Base-by-base conservation (phyloP, 768 basidiomycete species). In the Omphalotus guepiniiformis region DNA sequence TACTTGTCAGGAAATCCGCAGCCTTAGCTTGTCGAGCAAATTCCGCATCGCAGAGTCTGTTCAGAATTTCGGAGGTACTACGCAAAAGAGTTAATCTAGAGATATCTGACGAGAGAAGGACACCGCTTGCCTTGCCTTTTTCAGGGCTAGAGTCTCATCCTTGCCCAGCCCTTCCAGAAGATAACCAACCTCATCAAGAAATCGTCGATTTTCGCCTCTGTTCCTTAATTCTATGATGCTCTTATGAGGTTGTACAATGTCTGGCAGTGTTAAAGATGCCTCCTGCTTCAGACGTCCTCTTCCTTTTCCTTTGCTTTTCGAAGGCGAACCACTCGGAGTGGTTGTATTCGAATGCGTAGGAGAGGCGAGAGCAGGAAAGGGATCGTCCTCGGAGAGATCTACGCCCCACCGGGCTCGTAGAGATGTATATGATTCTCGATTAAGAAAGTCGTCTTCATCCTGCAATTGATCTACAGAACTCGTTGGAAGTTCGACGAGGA, bases 151-250 rank as follows among this genome's bases (percentile, higher is more conserved):
- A 8, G 74, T 70, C 13, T 72, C 75, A 13, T 69, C 68, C 8
- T 63, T 55, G 22, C 80, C 78, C 64, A 92, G 74, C 1, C 90
- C 88, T 62, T 93, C 90, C 51, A 91, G 85, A 4, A 92, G 64
- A 64, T 91, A 93, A 0, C 90, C 90, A 2, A 90, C 77, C 56
- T 91, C 89, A 51, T 93, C 90, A 35, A 90, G 62, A 58, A 92
- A 92, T 13, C 87, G 70, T 52, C 89, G 72, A 45, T 73, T 82
- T 65, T 92, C 88, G 11, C 90, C 90, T 60, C 87, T 88, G 57
- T 78, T 85, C 47, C 88, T 68, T 30, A 92, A 69, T 53, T 92
- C 89, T 1, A 86, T 85, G 36, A 91, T 87, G 50, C 85, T 88
- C 64, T 85, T 85, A 40, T 88, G 58, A 27, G 85, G 82, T 53